Base-by-base conservation (phyloP, 1,284 basidiomycete genomes). In the Moniliella sp. region DNA sequence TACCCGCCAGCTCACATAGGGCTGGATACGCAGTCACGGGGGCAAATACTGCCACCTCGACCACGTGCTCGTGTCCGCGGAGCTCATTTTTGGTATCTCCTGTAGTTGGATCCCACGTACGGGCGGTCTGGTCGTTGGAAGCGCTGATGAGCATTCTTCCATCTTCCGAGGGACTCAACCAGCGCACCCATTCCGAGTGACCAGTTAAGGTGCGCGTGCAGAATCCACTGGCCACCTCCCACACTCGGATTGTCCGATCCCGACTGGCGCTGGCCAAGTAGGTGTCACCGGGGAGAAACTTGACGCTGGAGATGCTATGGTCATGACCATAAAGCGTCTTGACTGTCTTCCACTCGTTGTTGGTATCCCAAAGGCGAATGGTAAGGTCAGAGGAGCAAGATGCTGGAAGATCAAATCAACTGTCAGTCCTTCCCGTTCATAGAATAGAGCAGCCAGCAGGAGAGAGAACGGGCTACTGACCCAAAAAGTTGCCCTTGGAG, bases 251-350 rank as follows among this genome's bases (percentile, higher is more conserved):
- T 2, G 78, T 78, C 63, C 73, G 71, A 59, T 88, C 82, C 53
- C 83, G 67, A 56, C 79, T 82, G 1, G 80, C 78, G 30, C 76
- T 79, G 37, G 84, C 73, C 39, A 88, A 69, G 42, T 70, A 69
- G 51, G 76, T 75, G 54, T 82, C 82, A 13, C 76, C 75, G 0
- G 79, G 79, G 51, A 84, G 66, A 53, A 86, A 88, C 9, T 74
- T 69, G 2, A 77, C 80, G 12, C 72, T 72, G 5, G 80, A 83
- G 25, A 88, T 76, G 12, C 78, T 75, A 59, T 88, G 83, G 57
- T 88, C 82, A 54, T 88, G 82, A 1, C 81, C 83, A 37, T 77
- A 74, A 32, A 88, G 65, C 4, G 82, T 84, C 60, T 78, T 78
- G 32, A 69, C 69, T 53, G 82, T 83, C 62, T 78, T 80, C 69